Percentiles rank a stretch among this genome's conserved stretches.
Conservation (phyloP, 768 basidiomycete species). For the Chalciporus chontae region DNA sequence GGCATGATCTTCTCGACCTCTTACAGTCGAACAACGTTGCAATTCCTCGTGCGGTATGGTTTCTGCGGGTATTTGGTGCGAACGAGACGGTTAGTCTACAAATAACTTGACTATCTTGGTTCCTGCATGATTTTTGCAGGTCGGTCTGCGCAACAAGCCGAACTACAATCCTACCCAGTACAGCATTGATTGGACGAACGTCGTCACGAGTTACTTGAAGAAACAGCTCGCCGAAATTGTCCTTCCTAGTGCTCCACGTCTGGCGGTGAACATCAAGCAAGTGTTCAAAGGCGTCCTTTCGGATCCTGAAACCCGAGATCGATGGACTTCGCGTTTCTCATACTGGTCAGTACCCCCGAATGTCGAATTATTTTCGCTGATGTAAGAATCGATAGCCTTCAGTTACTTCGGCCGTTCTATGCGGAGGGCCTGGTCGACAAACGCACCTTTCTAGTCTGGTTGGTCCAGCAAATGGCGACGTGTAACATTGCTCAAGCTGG, state of each 20-base stretch:
- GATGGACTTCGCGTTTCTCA: constrained; percentile 75
- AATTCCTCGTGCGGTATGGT: constrained; percentile 83
- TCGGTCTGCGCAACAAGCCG: constrained; percentile 73
- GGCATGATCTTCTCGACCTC: constrained; percentile 77
- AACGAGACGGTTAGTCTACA: constrained; percentile 70
- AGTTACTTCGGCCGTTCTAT: constrained; percentile 72
- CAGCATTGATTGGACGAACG: constrained; percentile 81
- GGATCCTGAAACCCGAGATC: constrained; percentile 64
- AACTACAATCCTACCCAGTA: constrained; percentile 81
- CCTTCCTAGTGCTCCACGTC: constrained; percentile 73
- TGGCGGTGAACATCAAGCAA: constrained; percentile 76
- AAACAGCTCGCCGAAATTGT: constrained; percentile 79
- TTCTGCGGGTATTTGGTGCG: constrained; percentile 80
- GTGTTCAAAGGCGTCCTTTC: constrained; percentile 79
- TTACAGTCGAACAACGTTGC: constrained; percentile 74
- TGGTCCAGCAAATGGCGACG: constrained; percentile 70
- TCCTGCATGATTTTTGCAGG: constrained; percentile 36
- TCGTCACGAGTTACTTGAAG: constrained; percentile 77
- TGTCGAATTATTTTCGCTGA: background rate
- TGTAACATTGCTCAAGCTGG: constrained; percentile 82
- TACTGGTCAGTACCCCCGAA: constrained; percentile 54
- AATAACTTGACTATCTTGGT: background rate
- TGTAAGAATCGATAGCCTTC: constrained; percentile 43
- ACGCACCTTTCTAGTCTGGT: constrained; percentile 72
- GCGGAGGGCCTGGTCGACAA: constrained; percentile 79